Base-by-base conservation (phyloP, 2,329 filamentous ascomycete genomes). In the Calycina marina region DNA sequence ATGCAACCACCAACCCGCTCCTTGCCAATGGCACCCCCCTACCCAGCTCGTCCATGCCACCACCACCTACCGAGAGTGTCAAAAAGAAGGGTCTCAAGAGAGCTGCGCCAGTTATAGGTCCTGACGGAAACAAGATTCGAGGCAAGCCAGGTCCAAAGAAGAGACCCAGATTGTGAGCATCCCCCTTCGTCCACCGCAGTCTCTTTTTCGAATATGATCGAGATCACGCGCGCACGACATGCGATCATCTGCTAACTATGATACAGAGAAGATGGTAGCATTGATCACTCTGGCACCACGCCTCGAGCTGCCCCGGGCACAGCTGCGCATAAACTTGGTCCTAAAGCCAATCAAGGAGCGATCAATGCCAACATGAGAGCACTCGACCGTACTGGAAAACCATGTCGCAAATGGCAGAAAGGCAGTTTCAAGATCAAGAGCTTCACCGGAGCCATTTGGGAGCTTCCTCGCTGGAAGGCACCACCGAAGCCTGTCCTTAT, bases 331-430 rank as follows among this genome's bases (percentile, higher is more conserved):
- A 93, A 93, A 56, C 77, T 96, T 15, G 88, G 88, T 3, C 90
- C 90, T 45, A 96, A 94, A 58, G 88, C 88, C 31, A 96, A 94
- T 55, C 82, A 88, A 49, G 90, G 90, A 42, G 88, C 88, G 38
- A 98, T 98, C 66, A 98, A 98, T 53, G 90, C 90, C 34, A 83
- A 84, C 32, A 76, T 98, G 30, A 83, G 90, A 34, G 88, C 90
- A 9, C 79, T 98, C 42, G 90, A 98, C 57, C 77, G 88, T 39
- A 80, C 80, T 5, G 88, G 88, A 44, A 81, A 88, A 50, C 86
- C 90, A 6, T 94, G 86, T 57, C 81, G 88, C 43, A 86, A 77
- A 55, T 98, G 90, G 90, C 67, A 74, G 53, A 82, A 77, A 56
- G 84, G 84, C 41, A 70, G 75, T 35, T 83, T 96, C 53, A 68